Percentiles rank a stretch among this genome's conserved stretches.
These are phyloP conservation scores for Botryotinia narcissicola DNA, from an alignment of 2,329 filamentous ascomycete genomes.

Conservation along the genomic window DNA sequence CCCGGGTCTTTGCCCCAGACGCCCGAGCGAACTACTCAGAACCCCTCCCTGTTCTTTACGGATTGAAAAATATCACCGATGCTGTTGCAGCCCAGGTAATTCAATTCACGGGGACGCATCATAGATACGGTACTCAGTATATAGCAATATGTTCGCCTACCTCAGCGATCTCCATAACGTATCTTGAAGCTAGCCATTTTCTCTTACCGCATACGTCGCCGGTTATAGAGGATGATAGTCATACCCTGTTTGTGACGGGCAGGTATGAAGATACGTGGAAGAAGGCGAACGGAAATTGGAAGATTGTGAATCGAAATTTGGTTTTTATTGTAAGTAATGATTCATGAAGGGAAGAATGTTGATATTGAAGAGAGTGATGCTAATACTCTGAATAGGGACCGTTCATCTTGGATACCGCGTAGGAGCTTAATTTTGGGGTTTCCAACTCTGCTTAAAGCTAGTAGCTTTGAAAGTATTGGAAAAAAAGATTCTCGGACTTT, in stretches of 20 bases:
- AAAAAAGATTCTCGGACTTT: background rate
- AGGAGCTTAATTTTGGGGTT: no score
- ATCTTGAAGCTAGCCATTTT: background rate
- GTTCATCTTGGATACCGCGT: background rate
- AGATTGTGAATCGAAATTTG: background rate
- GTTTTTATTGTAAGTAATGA: background rate
- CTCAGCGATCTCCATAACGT: background rate
- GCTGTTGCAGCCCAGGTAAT: background rate
- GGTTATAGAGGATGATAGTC: background rate
- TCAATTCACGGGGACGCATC: background rate
- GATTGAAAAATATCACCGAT: background rate
- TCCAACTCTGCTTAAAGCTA: background rate
- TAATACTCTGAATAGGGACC: background rate
- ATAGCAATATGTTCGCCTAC: background rate
- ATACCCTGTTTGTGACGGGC: background rate
- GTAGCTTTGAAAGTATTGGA: background rate
- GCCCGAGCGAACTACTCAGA: constrained; percentile 2
- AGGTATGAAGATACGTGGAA: constrained; percentile 3
- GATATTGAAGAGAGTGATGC: no score
- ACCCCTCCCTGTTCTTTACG: background rate
- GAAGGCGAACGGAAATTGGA: background rate
- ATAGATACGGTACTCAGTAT: constrained; percentile 8
- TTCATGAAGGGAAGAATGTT: no score
- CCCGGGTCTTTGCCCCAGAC: background rate
- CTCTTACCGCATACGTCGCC: background rate